phyloP scores from a whole-genome alignment of 2,329 filamentous ascomycete species.

The Xylariaceae sp. region DNA sequence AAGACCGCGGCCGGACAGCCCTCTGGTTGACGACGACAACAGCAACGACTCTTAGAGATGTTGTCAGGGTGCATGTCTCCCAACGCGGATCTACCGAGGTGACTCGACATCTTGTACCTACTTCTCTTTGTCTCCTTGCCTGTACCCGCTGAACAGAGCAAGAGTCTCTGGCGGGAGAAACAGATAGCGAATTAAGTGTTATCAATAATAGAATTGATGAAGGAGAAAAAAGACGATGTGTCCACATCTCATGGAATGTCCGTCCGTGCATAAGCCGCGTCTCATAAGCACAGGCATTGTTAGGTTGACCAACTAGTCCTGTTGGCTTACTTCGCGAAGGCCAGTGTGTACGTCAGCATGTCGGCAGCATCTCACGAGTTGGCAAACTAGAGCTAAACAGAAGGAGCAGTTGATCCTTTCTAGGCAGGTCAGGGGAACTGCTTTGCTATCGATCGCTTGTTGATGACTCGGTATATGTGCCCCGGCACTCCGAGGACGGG shows the following conservation, averaged over 20 bases:
- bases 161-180: constrained; percentile 3
- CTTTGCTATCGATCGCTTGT: no score
- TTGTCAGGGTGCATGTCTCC: not conserved
- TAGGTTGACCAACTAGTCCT: not conserved
- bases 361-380: not conserved
- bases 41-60: no score
- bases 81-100: not conserved
- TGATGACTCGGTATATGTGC: no score
- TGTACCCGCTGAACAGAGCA: constrained; percentile 12
- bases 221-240: constrained; percentile 1
- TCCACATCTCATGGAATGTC: not conserved
- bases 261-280: not conserved
- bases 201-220: constrained; percentile 13
- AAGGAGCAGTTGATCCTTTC: not conserved
- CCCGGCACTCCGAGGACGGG: no score
- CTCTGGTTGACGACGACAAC: not conserved
- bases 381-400: not conserved
- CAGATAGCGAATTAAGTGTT: constrained; percentile 17
- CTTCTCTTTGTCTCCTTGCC: constrained; percentile 15
- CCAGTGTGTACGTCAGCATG: not conserved
- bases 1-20: not conserved
- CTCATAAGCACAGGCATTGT: not conserved
- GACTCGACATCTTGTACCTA: constrained; percentile 9
- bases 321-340: not conserved
- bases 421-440: no score